Evolutionary conservation across 2,329 filamentous ascomycete genomes (phyloP).

Genomic region (Purpureocillium lavendulum): DNA sequence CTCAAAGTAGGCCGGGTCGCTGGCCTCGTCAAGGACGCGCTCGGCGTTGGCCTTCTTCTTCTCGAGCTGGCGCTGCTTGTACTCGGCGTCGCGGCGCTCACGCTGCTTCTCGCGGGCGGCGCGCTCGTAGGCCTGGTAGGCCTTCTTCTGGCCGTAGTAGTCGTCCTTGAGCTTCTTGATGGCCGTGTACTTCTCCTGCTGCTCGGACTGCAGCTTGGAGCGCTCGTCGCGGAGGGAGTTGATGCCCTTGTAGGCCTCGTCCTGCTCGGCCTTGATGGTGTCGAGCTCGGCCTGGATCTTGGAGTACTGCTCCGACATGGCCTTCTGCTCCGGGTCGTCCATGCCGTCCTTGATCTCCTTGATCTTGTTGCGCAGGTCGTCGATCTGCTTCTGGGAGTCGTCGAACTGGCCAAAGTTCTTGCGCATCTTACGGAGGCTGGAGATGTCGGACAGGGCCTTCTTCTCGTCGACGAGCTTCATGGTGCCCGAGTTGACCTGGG

Average conservation of each 20-base stretch:
- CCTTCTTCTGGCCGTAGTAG: conserved; percentile 75
- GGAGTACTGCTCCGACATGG: conserved; percentile 77
- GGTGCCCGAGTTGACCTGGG: conserved; percentile 76
- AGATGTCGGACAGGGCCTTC: conserved; percentile 81
- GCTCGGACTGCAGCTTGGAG: conserved; percentile 72
- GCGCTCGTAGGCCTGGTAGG: conserved; percentile 75
- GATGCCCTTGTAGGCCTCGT: conserved; percentile 82
- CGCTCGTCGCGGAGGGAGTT: conserved; percentile 79
- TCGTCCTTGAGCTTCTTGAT: conserved; percentile 85
- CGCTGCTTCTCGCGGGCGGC: conserved; percentile 68
- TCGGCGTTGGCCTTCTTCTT: conserved; percentile 69
- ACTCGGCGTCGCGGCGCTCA: conserved; percentile 75
- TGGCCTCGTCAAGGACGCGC: conserved; percentile 71
- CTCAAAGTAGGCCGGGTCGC: conserved; percentile 80
- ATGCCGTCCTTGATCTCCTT: conserved; percentile 80
- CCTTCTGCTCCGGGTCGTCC: conserved; percentile 86
- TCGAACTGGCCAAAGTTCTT: conserved; percentile 88
- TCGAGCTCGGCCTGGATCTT: conserved; percentile 84
- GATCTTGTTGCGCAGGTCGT: conserved; percentile 79
- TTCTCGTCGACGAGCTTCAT: conserved; percentile 98
- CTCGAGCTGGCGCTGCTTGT: conserved; percentile 62
- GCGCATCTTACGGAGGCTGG: conserved; percentile 74
- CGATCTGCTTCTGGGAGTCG: conserved; percentile 78
- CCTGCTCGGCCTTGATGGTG: conserved; percentile 82
- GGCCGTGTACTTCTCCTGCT: conserved; percentile 75